These are phyloP conservation scores for Neurospora sp. DNA, from an alignment of 495 filamentous ascomycete genomes.

Conservation along the genomic window DNA sequence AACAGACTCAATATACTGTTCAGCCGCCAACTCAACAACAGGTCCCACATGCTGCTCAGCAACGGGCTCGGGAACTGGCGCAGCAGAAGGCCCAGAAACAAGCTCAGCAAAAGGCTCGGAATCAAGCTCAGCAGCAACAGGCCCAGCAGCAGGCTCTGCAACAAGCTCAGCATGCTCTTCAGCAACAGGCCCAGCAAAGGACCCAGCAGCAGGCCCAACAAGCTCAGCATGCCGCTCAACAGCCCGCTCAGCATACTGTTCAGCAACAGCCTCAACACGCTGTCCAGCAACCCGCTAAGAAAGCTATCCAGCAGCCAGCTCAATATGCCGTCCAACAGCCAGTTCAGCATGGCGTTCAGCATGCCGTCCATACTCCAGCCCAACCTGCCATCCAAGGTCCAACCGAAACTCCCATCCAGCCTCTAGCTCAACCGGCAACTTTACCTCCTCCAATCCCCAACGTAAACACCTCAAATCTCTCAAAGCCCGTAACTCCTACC, in stretches of 20 bases:
- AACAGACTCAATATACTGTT: constrained; percentile 3
- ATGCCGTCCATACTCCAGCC: no score
- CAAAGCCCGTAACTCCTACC: not conserved
- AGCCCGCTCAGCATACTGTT: not conserved
- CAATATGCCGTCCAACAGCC: not conserved
- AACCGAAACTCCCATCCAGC: no score
- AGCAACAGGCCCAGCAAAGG: not conserved
- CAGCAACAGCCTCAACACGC: not conserved
- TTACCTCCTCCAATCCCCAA: not conserved
- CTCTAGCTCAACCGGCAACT: not conserved
- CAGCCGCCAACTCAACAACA: constrained; percentile 6
- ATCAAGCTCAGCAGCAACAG: constrained; percentile 2
- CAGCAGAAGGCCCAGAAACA: not conserved
- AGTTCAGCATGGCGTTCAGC: no score
- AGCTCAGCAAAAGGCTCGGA: constrained; percentile 3
- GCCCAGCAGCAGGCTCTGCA: not conserved
- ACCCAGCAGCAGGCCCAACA: not conserved
- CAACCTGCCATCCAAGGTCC: no score
- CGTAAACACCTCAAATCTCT: not conserved
- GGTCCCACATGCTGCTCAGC: constrained; percentile 1
- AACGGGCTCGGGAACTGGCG: not conserved
- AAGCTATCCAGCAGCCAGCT: not conserved
- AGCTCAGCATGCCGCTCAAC: not conserved
- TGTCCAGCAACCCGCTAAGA: not conserved
- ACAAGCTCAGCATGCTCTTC: not conserved